phyloP scores from a whole-genome alignment of 2,329 filamentous ascomycete genomes.

The Xylaria multiplex region DNA sequence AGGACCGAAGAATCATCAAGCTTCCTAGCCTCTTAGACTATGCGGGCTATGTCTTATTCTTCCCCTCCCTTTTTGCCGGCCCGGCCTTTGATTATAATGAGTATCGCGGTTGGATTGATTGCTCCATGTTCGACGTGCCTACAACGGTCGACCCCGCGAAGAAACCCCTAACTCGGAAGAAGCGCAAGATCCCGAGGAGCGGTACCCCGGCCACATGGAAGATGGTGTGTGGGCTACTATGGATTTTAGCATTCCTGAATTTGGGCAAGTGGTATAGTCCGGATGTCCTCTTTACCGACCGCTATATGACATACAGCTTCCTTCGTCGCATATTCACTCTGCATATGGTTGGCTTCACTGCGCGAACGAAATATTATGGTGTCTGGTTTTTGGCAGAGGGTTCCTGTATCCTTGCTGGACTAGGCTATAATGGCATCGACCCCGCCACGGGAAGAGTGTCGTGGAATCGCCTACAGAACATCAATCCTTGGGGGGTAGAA shows the following conservation, averaged over 20 bases:
- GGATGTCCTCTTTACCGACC: constrained; percentile 70
- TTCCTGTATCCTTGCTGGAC: constrained; percentile 89
- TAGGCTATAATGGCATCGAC: constrained; percentile 95
- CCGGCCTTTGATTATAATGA: constrained; percentile 96
- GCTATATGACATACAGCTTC: constrained; percentile 75
- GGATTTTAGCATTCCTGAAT: constrained; percentile 82
- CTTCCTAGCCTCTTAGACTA: constrained; percentile 84
- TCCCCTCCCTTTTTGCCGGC: constrained; percentile 87
- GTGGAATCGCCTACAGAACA: constrained; percentile 90
- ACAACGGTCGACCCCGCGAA: constrained; percentile 84
- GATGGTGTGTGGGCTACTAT: constrained; percentile 75
- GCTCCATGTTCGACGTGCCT: constrained; percentile 91
- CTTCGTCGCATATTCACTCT: constrained; percentile 79
- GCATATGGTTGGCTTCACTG: constrained; percentile 83
- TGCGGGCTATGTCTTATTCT: constrained; percentile 92
- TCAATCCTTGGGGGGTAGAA: constrained; percentile 87
- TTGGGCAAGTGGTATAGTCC: constrained; percentile 74
- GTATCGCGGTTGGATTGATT: constrained; percentile 92
- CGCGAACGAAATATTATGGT: constrained; percentile 94
- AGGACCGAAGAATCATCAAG: constrained; percentile 77
- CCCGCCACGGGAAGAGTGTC: constrained; percentile 83
- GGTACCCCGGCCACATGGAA: constrained; percentile 86
- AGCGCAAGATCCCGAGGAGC: constrained; percentile 91
- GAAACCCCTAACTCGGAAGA: constrained; percentile 85
- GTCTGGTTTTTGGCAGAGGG: constrained; percentile 95